Base-by-base conservation (phyloP, 2,329 filamentous ascomycete species). In the Dothistroma pini region DNA sequence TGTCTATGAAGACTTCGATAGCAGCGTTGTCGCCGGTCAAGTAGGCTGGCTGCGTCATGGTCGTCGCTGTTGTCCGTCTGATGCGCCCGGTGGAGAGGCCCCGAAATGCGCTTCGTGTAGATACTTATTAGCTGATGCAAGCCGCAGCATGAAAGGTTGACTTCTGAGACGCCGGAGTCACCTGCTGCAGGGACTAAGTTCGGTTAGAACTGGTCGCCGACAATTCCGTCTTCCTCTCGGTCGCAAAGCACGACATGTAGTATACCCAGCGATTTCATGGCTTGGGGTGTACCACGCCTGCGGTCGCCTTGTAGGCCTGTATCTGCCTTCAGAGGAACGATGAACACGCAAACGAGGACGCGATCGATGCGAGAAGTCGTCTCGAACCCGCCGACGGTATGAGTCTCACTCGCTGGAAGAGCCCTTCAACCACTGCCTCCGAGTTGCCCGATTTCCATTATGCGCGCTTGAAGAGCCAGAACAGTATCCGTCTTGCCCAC, bases 1-100 rank as follows among this genome's bases (percentile, higher is more conserved):
- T 86, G 77, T 91, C 88, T 63, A 99, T 81, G 75, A 99, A 99
- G 56, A 89, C 87, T 54, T 88, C 84, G 68, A 97, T 90, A 50
- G 85, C 90, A 61, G 84, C 80, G 65, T 84, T 83, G 73, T 97
- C 87, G 74, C 93, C 93, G 41, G 88, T 93, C 66, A 99, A 82
- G 73, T 93, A 85, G 69, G 55, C 56, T 22, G 66, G 60, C 47
- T 49, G 35, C 25, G 58, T 12, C 58, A 60, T 60, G 25, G 21
- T 32, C 25, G 29, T 12, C 9, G 16, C n/a, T 16, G 8, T 19
- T n/a, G 41, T n/a, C 16, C 41, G n/a, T 9, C 12, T 7, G 9
- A 14, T 44, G 41, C 41, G 41, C 4, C 14, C 8, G n/a, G 14
- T 4, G n/a, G n/a, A 3, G 9, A 19, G n/a, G 41, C 41, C 1